phyloP scores from a whole-genome alignment of 352 stramenopile species.

The Plasmopara viticola region DNA sequence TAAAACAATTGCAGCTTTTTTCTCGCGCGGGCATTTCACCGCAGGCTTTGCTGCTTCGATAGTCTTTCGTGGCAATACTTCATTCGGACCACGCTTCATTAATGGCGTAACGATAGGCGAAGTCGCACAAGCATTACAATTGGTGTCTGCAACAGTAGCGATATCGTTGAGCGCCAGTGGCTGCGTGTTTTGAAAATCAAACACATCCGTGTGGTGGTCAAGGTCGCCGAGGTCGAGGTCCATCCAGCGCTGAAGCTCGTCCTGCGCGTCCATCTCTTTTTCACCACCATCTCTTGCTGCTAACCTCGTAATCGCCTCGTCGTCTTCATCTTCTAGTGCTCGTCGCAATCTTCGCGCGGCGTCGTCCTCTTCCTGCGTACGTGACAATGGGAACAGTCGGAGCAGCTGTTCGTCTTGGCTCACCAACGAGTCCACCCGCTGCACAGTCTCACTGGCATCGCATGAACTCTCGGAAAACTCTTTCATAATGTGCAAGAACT shows the following conservation, averaged over 20 bases:
- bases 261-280: constrained; percentile 38
- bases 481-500: constrained; percentile 74
- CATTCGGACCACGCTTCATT: constrained; percentile 25
- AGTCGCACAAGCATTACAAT: neutral
- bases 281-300: constrained; percentile 18
- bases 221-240: constrained; percentile 46
- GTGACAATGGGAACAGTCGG: constrained; percentile 41
- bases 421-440: constrained; percentile 61
- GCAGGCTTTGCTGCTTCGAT: constrained; percentile 10
- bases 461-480: constrained; percentile 65
- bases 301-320: constrained; percentile 19
- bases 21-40: constrained; percentile 12
- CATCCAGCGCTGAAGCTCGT: constrained; percentile 60
- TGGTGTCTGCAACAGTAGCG: constrained; percentile 1
- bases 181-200: constrained; percentile 39
- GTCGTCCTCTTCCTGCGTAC: constrained; percentile 22
- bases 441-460: constrained; percentile 51
- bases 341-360: constrained; percentile 15
- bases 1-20: constrained; percentile 2
- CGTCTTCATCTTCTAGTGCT: constrained; percentile 18
- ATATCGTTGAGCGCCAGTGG: constrained; percentile 21
- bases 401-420: constrained; percentile 53
- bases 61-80: constrained; percentile 18
- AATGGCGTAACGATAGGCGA: constrained; percentile 21
- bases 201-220: constrained; percentile 55